A percentile compares a stretch with the other conserved stretches of the same genome.
phyloP scores from a whole-genome alignment of 805 yeast species.

The Yarrowia yakushimensis region DNA sequence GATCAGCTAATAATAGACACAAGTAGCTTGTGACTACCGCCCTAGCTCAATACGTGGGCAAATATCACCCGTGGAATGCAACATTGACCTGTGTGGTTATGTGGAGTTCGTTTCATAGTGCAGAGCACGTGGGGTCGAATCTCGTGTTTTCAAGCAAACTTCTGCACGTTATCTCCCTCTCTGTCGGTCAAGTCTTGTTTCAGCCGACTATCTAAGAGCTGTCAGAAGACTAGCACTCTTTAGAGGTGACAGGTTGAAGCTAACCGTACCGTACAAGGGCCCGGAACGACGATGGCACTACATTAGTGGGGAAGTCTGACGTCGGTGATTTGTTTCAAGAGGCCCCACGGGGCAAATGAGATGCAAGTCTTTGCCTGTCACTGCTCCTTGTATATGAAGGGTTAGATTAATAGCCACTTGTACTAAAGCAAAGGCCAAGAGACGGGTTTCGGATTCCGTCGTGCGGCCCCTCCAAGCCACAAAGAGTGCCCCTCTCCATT shows the following conservation, averaged over 20 bases:
- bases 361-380: not conserved
- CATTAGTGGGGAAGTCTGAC: not conserved
- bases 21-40: not conserved
- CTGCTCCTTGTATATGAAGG: not conserved
- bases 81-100: not conserved
- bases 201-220: too few species aligned
- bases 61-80: not conserved
- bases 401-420: not conserved
- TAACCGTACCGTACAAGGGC: not conserved
- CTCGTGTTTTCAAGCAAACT: slow-evolving; percentile 9
- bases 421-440: not conserved
- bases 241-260: not conserved
- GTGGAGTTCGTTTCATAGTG: not conserved
- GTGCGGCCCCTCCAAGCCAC: not conserved
- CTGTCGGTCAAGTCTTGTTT: not conserved
- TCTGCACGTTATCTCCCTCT: not conserved
- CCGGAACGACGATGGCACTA: not conserved
- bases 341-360: not conserved
- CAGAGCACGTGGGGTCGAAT: not conserved
- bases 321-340: not conserved
- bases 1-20: not conserved
- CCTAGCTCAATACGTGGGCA: too few species aligned
- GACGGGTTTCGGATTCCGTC: not conserved
- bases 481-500: not conserved
- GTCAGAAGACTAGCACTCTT: not conserved